Percentiles rank a stretch among this genome's conserved stretches.
phyloP scores from a whole-genome alignment of 331 rosid species.

The Pyracantha coccinea region DNA sequence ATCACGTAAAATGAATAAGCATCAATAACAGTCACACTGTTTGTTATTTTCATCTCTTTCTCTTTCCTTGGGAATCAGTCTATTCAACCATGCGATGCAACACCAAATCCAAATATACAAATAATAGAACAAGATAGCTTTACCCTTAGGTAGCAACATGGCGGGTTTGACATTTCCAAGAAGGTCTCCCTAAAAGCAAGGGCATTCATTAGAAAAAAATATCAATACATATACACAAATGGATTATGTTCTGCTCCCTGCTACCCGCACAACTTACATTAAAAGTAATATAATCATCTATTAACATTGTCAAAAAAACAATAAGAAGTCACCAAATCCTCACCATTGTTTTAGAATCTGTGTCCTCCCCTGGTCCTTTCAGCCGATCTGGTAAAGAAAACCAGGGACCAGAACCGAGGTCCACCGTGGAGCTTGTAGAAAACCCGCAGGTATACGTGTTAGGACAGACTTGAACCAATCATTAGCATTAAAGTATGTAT shows the following conservation, averaged over 20 bases:
- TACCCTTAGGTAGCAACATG: not conserved
- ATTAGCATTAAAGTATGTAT: constrained; percentile 5
- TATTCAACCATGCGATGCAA: constrained; percentile 2
- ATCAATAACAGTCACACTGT: not conserved
- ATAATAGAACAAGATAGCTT: not conserved
- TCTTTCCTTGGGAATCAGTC: not conserved
- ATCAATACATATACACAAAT: not conserved
- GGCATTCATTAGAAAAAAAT: not conserved
- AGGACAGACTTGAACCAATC: constrained; percentile 8
- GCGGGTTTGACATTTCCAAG: constrained; percentile 1
- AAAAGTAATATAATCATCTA: not conserved
- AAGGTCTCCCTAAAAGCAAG: constrained; percentile 17
- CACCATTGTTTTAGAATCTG: not conserved
- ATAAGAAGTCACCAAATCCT: not conserved
- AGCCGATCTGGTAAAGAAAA: constrained; percentile 6
- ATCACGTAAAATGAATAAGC: not conserved
- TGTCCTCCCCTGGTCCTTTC: not conserved
- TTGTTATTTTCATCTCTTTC: not conserved
- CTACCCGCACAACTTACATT: constrained; percentile 9
- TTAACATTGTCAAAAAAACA: not conserved
- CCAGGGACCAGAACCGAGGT: constrained; percentile 21
- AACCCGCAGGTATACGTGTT: constrained; percentile 40
- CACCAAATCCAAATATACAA: not conserved
- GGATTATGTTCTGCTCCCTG: constrained; percentile 23
- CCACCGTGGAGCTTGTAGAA: constrained; percentile 14